Conservation (phyloP, 176 grass and related monocot species). For the Rhynchospora breviuscula region DNA sequence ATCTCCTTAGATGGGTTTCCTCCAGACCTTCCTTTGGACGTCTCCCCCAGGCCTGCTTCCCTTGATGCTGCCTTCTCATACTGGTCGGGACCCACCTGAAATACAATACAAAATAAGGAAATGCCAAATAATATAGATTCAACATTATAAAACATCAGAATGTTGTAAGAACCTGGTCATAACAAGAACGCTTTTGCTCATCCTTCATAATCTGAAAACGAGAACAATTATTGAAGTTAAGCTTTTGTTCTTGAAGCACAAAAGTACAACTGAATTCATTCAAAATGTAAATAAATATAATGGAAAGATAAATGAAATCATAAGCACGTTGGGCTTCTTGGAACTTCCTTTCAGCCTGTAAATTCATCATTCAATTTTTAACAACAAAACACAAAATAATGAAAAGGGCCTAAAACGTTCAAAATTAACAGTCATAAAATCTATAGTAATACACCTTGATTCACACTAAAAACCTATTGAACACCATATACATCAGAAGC, state of each 20-base stretch:
- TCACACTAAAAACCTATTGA: not conserved
- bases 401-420: not conserved
- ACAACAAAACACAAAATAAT: not conserved
- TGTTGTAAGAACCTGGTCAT: slow-evolving; percentile 66
- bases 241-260: not conserved
- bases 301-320: slow-evolving; percentile 42
- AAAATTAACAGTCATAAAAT: not conserved
- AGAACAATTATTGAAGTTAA: not conserved
- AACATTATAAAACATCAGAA: not conserved
- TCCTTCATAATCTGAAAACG: slow-evolving; percentile 78
- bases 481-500: not conserved
- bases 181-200: slow-evolving; percentile 71
- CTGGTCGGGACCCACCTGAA: slow-evolving; percentile 79
- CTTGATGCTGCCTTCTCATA: slow-evolving; percentile 72
- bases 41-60: slow-evolving; percentile 51
- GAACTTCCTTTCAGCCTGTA: slow-evolving; percentile 88
- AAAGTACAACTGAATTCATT: not conserved
- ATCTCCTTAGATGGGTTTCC: slow-evolving; percentile 84
- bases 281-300: not conserved
- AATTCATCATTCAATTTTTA: not conserved
- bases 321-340: slow-evolving; percentile 95
- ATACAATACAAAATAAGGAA: slow-evolving; percentile 4
- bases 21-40: slow-evolving; percentile 62
- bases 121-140: not conserved
- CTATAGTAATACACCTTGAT: too few species aligned